Conservation (phyloP, 257 asterid species). For the Nicotiana knightiana region DNA sequence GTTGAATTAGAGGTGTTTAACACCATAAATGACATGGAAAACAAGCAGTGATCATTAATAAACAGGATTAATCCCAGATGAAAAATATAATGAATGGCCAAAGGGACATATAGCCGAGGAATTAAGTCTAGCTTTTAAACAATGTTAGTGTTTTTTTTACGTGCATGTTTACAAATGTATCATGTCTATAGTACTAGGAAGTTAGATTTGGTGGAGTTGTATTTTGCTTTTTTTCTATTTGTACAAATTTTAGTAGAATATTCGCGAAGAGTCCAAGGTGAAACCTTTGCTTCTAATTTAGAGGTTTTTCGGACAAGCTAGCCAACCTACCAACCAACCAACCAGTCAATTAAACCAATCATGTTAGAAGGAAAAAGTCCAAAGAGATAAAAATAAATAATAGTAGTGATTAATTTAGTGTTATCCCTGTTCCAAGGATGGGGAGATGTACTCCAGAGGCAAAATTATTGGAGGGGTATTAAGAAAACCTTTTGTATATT, state of each 20-base stretch:
- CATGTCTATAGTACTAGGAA: constrained; percentile 2
- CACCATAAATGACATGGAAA: constrained; percentile 20
- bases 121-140: not conserved
- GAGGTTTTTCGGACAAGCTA: constrained; percentile 4
- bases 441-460: not conserved
- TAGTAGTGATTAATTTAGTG: not conserved
- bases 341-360: not conserved
- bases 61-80: too few species aligned
- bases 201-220: constrained; percentile 1
- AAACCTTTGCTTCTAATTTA: constrained; percentile 6
- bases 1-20: constrained; percentile 29
- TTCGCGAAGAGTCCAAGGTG: constrained; percentile 9
- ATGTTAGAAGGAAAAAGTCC: not conserved
- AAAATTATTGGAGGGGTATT: not conserved
- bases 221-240: not conserved
- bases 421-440: constrained; percentile 7
- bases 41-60: not conserved
- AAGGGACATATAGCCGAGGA: not conserved
- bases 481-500: constrained; percentile 4
- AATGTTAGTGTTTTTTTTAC: not conserved
- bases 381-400: not conserved
- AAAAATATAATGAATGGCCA: not conserved
- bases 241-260: not conserved
- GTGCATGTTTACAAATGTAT: constrained; percentile 13
- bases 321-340: constrained; percentile 2